phyloP scores from a whole-genome alignment of 345 rosid genomes.

The Gossypium ekmanianum region DNA sequence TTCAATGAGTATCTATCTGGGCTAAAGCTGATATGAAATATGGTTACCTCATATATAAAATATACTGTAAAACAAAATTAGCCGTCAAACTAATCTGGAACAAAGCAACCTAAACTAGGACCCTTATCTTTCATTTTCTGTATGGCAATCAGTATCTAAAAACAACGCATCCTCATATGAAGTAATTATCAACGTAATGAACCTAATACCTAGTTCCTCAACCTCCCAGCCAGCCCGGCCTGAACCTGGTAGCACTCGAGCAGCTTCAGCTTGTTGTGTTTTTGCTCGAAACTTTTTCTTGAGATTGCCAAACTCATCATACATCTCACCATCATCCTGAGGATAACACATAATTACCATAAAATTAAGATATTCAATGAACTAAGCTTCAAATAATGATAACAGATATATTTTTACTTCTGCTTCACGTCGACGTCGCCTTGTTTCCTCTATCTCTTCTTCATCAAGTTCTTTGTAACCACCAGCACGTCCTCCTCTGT shows the following conservation, averaged over 20 bases:
- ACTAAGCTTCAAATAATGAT: conserved; percentile 13
- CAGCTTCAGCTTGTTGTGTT: conserved; percentile 70
- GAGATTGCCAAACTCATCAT: conserved; percentile 97
- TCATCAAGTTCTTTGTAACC: conserved; percentile 99
- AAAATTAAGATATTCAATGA: conserved; percentile 12
- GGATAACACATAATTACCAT: conserved; percentile 12
- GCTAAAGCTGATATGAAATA: neutral
- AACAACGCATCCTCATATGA: neutral
- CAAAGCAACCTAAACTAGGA: too few species aligned
- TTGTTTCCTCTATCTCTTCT: conserved; percentile 97
- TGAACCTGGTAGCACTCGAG: conserved; percentile 57
- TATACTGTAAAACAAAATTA: neutral
- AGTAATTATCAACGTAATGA: neutral
- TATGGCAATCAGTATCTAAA: neutral
- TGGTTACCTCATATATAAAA: neutral
- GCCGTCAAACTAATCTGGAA: neutral
- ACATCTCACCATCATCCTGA: conserved; percentile 97
- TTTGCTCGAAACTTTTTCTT: conserved; percentile 94
- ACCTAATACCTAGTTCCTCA: conserved; percentile 70
- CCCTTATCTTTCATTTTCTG: neutral
- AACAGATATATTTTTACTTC: conserved; percentile 52
- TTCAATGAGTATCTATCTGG: neutral
- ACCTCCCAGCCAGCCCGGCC: conserved; percentile 99
- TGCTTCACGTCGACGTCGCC: conserved; percentile 80
- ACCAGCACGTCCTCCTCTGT: conserved; percentile 98